phyloP scores from a whole-genome alignment of 805 yeast species.

The Scheffersomyces ergatensis region DNA sequence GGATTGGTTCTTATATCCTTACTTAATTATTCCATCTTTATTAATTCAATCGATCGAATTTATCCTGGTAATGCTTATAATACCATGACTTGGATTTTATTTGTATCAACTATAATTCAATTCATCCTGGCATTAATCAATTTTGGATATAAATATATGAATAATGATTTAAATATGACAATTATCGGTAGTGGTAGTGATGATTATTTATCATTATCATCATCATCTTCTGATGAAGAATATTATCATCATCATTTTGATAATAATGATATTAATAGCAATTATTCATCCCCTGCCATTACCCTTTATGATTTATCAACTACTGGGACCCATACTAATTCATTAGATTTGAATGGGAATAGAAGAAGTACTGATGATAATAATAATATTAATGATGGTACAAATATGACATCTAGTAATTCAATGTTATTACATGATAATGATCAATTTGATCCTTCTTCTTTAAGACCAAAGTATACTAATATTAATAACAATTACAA shows the following conservation, averaged over 20 bases:
- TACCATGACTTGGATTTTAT: constrained; percentile 60
- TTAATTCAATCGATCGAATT: constrained; percentile 55
- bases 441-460: not conserved
- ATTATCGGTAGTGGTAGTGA: not conserved
- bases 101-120: constrained; percentile 53
- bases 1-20: constrained; percentile 48
- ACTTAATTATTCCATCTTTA: constrained; percentile 54
- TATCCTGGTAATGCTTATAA: constrained; percentile 78
- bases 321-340: constrained; percentile 9
- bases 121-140: constrained; percentile 49
- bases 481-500: too few species aligned
- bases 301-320: constrained; percentile 22
- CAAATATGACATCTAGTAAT: constrained; percentile 20
- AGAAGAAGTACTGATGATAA: constrained; percentile 5
- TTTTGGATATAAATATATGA: constrained; percentile 4
- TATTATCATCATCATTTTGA: too few species aligned
- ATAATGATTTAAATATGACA: not conserved
- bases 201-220: not conserved
- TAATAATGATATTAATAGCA: not conserved
- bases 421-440: constrained; percentile 11
- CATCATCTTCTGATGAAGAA: not conserved
- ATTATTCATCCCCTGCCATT: constrained; percentile 12
- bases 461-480: not conserved
- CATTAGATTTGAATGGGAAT: constrained; percentile 19
- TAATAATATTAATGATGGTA: constrained; percentile 1